Base-by-base conservation (phyloP, 2,329 filamentous ascomycete genomes). In the Graphium sp. region DNA sequence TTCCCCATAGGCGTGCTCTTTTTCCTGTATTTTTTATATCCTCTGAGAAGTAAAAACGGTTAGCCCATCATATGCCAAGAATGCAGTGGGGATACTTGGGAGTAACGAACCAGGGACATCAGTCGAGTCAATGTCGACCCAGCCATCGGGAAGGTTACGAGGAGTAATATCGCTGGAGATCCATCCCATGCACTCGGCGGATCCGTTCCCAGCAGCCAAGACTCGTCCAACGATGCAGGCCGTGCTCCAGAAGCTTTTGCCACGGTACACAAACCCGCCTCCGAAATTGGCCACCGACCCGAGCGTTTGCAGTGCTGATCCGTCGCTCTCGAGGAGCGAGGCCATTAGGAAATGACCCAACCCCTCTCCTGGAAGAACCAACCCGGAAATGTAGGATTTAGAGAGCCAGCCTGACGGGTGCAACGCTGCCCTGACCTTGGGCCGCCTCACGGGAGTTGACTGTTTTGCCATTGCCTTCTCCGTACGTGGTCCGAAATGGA, bases 171-270 rank as follows among this genome's bases (percentile, higher is more conserved):
- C 63, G 18, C 64, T 72, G 8, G 69, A 74, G 30, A 78, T 56
- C 73, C 73, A 75, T 29, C 72, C 72, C 67, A 77, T 70, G 42
- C 72, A 72, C 42, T 77, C 72, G 1, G 61, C 61, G 11, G 70
- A 63, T 3, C 69, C 70, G 30, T 61, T 61, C 6, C 67, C 65
- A 17, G 70, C 71, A 18, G 71, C 71, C 19, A 78, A 50, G 4
- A 78, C 69, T 17, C 70, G 63, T 4, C 72, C 73, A 7, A 77
- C 62, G 23, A 78, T 57, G 41, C 71, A 76, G 9, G 63, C 58
- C 2, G 66, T 74, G 46, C 71, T 77, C 73, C 73, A 78, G 44
- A 76, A 78, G 35, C 70, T 77, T 52, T 68, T 73, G 3, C 60
- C 60, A 5, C 47, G 49, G 40, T 75, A 76, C 4, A 74, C 56